phyloP scores from a whole-genome alignment of 805 yeast species.

The Ogataea angusta region DNA sequence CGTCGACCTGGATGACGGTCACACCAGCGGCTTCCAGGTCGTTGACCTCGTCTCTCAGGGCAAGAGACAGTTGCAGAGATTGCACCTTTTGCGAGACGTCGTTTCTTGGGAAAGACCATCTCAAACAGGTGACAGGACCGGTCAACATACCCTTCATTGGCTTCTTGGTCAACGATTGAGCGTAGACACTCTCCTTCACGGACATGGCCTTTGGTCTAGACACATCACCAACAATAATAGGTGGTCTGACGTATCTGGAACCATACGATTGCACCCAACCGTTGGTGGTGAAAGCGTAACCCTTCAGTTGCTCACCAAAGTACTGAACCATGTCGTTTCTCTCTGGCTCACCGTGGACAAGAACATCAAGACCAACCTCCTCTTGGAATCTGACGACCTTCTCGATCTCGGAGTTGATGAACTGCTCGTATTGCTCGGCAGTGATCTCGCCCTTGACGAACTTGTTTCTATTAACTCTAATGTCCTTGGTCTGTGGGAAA shows the following conservation, averaged over 20 bases:
- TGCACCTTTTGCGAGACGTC: conserved; percentile 91
- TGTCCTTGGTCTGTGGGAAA: conserved; percentile 99
- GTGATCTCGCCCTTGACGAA: conserved; percentile 95
- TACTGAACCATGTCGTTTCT: conserved; percentile 99
- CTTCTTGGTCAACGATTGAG: conserved; percentile 91
- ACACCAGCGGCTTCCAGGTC: conserved; percentile 99
- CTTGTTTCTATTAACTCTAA: conserved; percentile 97
- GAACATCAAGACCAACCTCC: conserved; percentile 95
- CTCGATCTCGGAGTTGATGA: conserved; percentile 95
- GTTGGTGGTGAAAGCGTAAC: conserved; percentile 96
- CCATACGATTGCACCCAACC: conserved; percentile 99
- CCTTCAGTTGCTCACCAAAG: conserved; percentile 98
- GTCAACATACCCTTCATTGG: conserved; percentile 99
- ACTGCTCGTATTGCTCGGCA: conserved; percentile 91
- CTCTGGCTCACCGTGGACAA: conserved; percentile 99
- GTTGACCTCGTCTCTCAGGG: conserved; percentile 96
- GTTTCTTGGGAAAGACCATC: conserved; percentile 99
- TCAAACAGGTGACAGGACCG: conserved; percentile 98
- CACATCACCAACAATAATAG: conserved; percentile 97
- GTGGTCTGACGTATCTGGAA: conserved; percentile 99
- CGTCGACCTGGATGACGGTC: conserved; percentile 97
- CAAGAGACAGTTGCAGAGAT: conserved; percentile 95
- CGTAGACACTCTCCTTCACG: conserved; percentile 98
- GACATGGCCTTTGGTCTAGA: conserved; percentile 98
- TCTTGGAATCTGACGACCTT: conserved; percentile 98